These are phyloP conservation scores for Mollisia scopiformis DNA, from an alignment of 2,329 filamentous ascomycete genomes.

Conservation along the genomic window DNA sequence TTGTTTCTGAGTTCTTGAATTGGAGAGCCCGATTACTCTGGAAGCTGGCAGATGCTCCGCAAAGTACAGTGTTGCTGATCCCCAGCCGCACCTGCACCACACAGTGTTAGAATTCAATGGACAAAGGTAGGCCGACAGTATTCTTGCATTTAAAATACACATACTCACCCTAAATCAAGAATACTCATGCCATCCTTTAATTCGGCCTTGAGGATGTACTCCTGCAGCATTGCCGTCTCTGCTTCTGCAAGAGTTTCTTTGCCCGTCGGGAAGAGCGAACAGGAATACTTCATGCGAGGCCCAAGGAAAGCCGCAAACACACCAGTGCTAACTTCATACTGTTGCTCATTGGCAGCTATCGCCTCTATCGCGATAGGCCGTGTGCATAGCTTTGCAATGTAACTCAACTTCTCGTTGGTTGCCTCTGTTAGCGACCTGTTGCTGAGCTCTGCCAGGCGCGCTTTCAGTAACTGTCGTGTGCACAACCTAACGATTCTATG, in stretches of 20 bases:
- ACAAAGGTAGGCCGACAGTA: neutral
- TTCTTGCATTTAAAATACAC: neutral
- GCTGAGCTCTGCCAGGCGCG: slow-evolving; percentile 59
- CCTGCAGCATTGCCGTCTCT: slow-evolving; percentile 66
- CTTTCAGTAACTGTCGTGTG: slow-evolving; percentile 66
- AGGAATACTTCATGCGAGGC: slow-evolving; percentile 74
- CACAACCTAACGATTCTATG: slow-evolving; percentile 66
- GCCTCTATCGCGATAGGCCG: slow-evolving; percentile 72
- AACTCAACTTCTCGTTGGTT: slow-evolving; percentile 64
- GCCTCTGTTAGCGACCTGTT: slow-evolving; percentile 54
- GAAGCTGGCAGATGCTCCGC: slow-evolving; percentile 66
- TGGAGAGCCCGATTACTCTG: slow-evolving; percentile 68
- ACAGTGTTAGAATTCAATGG: neutral
- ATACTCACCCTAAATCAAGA: slow-evolving; percentile 33
- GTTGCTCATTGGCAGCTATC: slow-evolving; percentile 66
- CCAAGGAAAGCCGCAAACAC: slow-evolving; percentile 64
- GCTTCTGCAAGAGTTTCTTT: slow-evolving; percentile 66
- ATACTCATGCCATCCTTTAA: slow-evolving; percentile 38
- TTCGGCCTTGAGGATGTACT: slow-evolving; percentile 61
- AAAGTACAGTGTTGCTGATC: slow-evolving; percentile 65
- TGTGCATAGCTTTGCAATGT: slow-evolving; percentile 58
- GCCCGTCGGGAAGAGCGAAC: slow-evolving; percentile 65
- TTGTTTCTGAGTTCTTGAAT: slow-evolving; percentile 69
- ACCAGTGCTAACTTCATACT: slow-evolving; percentile 73
- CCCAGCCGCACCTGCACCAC: slow-evolving; percentile 65